Percentiles rank a stretch among this genome's conserved stretches.
Conservation (phyloP, 2,329 filamentous ascomycete species). For the Aschersonia sp. region DNA sequence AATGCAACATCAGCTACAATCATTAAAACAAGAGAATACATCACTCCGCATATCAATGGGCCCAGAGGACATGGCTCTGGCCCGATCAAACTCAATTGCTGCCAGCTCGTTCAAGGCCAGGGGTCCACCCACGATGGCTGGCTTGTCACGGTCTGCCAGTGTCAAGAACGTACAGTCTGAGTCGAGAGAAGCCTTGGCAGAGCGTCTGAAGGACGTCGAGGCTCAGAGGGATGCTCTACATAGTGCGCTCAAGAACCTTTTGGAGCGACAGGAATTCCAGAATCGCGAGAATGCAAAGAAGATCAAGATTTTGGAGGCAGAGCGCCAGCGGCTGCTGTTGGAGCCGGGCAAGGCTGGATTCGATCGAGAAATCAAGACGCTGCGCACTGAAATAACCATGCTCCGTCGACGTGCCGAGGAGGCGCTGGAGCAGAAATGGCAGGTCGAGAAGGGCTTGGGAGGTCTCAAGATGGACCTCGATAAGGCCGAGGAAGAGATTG, state of each 20-base stretch:
- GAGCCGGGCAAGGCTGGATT: slow-evolving; percentile 63
- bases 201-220: slow-evolving; percentile 83
- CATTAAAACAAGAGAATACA: slow-evolving; percentile 53
- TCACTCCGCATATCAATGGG: slow-evolving; percentile 29
- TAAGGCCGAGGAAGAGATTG: slow-evolving; percentile 83
- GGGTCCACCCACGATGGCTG: slow-evolving; percentile 19
- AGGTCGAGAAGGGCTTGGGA: slow-evolving; percentile 78
- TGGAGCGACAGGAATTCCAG: slow-evolving; percentile 75
- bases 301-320: slow-evolving; percentile 59
- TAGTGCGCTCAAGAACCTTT: slow-evolving; percentile 67
- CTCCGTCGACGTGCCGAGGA: slow-evolving; percentile 82
- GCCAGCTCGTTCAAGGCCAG: slow-evolving; percentile 30
- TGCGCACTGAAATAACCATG: slow-evolving; percentile 73
- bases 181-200: slow-evolving; percentile 55
- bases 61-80: slow-evolving; percentile 21
- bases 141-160: slow-evolving; percentile 45
- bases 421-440: slow-evolving; percentile 88
- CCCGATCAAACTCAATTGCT: slow-evolving; percentile 54
- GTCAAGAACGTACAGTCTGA: slow-evolving; percentile 36
- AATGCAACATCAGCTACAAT: slow-evolving; percentile 73
- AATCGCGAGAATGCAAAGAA: slow-evolving; percentile 72
- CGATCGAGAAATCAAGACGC: slow-evolving; percentile 63
- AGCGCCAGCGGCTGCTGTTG: slow-evolving; percentile 59
- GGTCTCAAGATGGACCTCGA: slow-evolving; percentile 95
- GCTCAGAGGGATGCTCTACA: slow-evolving; percentile 88